Evolutionary conservation across 1,284 basidiomycete species (phyloP), one percentile per base, ranked within the genome.

Genomic region (Apiotrichum sp.): DNA sequence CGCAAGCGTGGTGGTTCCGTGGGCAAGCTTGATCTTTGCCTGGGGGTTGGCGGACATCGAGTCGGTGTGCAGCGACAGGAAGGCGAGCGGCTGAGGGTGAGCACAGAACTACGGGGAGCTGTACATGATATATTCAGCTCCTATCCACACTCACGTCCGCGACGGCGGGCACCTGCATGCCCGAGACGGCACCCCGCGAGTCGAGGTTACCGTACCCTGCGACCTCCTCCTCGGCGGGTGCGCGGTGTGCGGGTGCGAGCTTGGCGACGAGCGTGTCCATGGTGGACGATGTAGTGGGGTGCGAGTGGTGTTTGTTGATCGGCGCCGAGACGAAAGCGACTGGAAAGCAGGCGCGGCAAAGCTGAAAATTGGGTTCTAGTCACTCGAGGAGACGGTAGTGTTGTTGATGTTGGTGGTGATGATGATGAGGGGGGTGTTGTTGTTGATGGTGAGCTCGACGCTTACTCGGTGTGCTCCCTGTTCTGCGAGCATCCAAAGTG

Each of bases 1-100:
- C 8, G 96, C 96, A 47, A 99, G 83, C 4, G 96, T 98, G 4
- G 96, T 99, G 14, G 96, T 99, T 69, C 96, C 96, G 78, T 99
- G 96, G 69, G 93, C 87, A 63, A 99, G 93, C 82, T 98, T 98
- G 80, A 99, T 98, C 75, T 83, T 86, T 80, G 92, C 95, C 61
- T 83, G 84, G 40, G 93, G 90, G 79, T 95, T 90, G 49, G 74
- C 65, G 55, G 89, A 88, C 65, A 86, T 87, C 77, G 95, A 91
- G 73, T 96, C 92, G 53, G 93, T 95, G 78, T 96, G 90, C 57
- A 89, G 77, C 66, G 86, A 82, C 67, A 97, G 80, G 78, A 97
- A 97, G 5, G 86, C 80, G 52, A 87, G 82, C n/a, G 93, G 92
- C 93, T 96, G 53, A 43, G 54, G 10, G 56, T 57, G 35, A 57